Conservation (phyloP, 768 basidiomycete species). For the Neoboletus subvelutipes region DNA sequence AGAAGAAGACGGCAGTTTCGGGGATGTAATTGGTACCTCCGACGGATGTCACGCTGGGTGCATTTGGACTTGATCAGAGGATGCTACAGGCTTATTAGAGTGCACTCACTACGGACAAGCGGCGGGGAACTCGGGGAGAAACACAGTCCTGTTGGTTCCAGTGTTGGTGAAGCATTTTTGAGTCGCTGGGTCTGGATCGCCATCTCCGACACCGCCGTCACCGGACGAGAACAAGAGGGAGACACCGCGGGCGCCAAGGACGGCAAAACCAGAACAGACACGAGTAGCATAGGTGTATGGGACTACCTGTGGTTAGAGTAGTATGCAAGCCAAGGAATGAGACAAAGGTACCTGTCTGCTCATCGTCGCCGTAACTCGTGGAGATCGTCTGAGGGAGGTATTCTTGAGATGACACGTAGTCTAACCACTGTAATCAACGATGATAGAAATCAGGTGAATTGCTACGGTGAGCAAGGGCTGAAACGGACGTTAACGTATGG, state of each 20-base stretch:
- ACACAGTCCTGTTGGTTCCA: constrained; percentile 51
- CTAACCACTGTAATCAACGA: constrained; percentile 51
- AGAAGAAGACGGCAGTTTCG: constrained; percentile 59
- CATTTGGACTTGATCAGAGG: background rate
- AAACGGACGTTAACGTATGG: constrained; percentile 44
- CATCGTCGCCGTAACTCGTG: constrained; percentile 71
- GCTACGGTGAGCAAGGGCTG: background rate
- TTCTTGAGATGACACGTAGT: constrained; percentile 49
- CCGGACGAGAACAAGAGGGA: constrained; percentile 66
- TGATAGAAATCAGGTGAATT: background rate
- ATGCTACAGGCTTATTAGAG: background rate
- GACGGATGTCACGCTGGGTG: constrained; percentile 62
- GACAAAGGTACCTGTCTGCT: constrained; percentile 55
- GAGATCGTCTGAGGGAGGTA: constrained; percentile 60
- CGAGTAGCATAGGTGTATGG: constrained; percentile 58
- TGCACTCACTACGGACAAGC: constrained; percentile 51
- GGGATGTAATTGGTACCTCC: constrained; percentile 63
- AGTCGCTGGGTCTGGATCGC: constrained; percentile 48
- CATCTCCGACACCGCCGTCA: constrained; percentile 69
- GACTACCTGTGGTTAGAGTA: constrained; percentile 36
- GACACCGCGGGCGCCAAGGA: constrained; percentile 66
- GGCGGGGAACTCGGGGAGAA: constrained; percentile 63
- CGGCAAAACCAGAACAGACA: constrained; percentile 60
- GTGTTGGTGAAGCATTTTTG: constrained; percentile 60
- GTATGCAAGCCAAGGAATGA: background rate